Evolutionary conservation across 805 yeast species (phyloP).

Genomic region (Ogataea saltuana): DNA sequence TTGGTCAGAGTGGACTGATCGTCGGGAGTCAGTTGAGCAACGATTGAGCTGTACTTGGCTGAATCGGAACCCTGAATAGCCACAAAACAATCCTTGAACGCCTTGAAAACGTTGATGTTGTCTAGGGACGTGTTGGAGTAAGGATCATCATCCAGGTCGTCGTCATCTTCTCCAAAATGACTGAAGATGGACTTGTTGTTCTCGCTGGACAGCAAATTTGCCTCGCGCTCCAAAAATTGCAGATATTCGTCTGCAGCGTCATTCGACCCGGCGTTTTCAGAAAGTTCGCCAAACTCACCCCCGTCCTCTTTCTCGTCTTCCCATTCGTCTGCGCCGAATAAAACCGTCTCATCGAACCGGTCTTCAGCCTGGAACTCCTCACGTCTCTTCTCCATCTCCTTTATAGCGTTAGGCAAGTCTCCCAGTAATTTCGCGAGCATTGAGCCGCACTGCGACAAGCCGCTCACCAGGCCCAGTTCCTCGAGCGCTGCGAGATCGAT

Average conservation of each 20-base stretch:
- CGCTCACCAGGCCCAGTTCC: conserved; percentile 30
- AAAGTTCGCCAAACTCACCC: too few relatives aligned
- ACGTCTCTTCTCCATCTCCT: conserved; percentile 61
- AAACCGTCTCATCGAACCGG: conserved; percentile 23
- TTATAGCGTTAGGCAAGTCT: conserved; percentile 71
- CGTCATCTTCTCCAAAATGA: conserved; percentile 49
- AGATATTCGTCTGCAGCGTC: conserved; percentile 45
- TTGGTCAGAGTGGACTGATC: conserved; percentile 28
- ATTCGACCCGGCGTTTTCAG: conserved; percentile 16
- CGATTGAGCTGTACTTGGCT: conserved; percentile 26
- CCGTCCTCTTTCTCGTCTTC: conserved; percentile 35
- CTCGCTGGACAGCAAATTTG: conserved; percentile 37
- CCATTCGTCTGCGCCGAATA: conserved; percentile 32
- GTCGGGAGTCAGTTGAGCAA: conserved; percentile 23
- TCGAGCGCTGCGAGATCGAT: conserved; percentile 26
- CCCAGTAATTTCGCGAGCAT: conserved; percentile 53
- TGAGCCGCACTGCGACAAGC: conserved; percentile 51
- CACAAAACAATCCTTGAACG: conserved; percentile 57
- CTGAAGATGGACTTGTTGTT: conserved; percentile 34
- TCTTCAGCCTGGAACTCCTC: conserved; percentile 48
- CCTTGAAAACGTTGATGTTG: conserved; percentile 65
- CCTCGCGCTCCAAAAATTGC: conserved; percentile 48
- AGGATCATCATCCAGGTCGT: conserved; percentile 81
- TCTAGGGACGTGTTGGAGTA: conserved; percentile 80
- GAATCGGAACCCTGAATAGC: conserved; percentile 48